Evolutionary conservation across 352 stramenopile species (phyloP).

Genomic region (Globisporangium nunn): DNA sequence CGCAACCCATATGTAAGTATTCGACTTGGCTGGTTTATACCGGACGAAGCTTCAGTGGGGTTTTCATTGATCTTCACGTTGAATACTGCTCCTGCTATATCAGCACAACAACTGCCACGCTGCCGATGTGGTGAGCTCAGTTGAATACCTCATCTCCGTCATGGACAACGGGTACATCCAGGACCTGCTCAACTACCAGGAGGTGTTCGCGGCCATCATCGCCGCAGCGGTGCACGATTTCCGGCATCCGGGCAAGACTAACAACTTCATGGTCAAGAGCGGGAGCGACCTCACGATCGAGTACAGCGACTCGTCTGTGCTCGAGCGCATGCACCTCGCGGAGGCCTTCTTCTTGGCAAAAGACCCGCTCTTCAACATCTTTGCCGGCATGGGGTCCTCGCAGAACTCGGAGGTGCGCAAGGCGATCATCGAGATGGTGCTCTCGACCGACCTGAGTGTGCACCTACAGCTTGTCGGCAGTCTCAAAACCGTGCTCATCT

Average conservation of each 20-base stretch:
- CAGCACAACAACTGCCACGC: conserved; percentile 81
- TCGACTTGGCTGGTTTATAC: no score
- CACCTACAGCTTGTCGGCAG: conserved; percentile 76
- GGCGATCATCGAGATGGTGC: conserved; percentile 81
- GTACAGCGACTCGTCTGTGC: conserved; percentile 78
- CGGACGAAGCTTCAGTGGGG: no score
- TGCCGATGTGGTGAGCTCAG: conserved; percentile 72
- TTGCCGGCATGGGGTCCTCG: conserved; percentile 44
- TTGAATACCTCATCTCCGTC: conserved; percentile 76
- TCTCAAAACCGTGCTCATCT: conserved; percentile 76
- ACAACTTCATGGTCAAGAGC: conserved; percentile 83
- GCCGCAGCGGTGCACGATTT: conserved; percentile 83
- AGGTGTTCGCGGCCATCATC: conserved; percentile 75
- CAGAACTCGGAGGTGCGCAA: conserved; percentile 68
- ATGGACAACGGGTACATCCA: conserved; percentile 79
- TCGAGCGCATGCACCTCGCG: conserved; percentile 83
- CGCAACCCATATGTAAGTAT: conserved; percentile 73
- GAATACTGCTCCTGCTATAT: no score
- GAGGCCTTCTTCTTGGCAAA: conserved; percentile 73
- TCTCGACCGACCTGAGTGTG: conserved; percentile 77
- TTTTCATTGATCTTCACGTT: no score
- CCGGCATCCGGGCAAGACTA: conserved; percentile 74
- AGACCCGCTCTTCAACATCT: conserved; percentile 71
- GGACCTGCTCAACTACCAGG: conserved; percentile 70
- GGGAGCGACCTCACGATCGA: conserved; percentile 64